Conservation (phyloP, 768 basidiomycete genomes). For the Mycena galopus region DNA sequence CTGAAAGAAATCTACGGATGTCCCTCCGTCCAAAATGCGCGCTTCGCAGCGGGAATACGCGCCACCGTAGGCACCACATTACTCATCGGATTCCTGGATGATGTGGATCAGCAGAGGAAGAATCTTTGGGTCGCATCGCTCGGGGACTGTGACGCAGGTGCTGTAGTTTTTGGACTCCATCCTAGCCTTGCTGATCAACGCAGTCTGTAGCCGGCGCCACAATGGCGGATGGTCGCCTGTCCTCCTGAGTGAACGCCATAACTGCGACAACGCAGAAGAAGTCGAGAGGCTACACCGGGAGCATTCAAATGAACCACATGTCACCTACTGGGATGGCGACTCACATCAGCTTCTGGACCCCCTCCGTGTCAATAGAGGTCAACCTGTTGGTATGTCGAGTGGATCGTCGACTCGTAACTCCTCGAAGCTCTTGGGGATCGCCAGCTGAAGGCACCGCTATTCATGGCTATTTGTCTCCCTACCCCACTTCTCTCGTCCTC, state of each 20-base stretch:
- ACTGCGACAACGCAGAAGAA: conserved; percentile 45
- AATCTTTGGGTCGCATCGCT: conserved; percentile 51
- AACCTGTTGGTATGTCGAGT: too few species aligned
- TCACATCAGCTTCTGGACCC: not conserved
- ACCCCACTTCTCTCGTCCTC: conserved; percentile 4
- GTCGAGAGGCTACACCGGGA: conserved; percentile 44
- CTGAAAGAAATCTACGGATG: conserved; percentile 4
- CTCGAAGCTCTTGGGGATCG: conserved; percentile 18
- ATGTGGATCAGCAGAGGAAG: conserved; percentile 38
- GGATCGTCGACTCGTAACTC: too few species aligned
- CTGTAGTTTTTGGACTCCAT: not conserved
- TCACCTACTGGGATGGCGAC: not conserved
- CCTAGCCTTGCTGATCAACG: conserved; percentile 7
- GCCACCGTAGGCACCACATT: conserved; percentile 43
- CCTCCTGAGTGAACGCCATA: conserved; percentile 46
- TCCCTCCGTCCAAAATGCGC: not conserved
- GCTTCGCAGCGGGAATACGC: not conserved
- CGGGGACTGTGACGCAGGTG: conserved; percentile 52
- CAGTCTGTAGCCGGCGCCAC: conserved; percentile 39
- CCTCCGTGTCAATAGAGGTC: conserved; percentile 11
- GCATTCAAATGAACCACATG: conserved; percentile 47
- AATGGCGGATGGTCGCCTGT: conserved; percentile 39
- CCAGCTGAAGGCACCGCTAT: conserved; percentile 18
- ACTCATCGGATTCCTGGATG: conserved; percentile 48
- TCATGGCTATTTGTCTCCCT: conserved; percentile 12